Base-by-base conservation (phyloP, 768 basidiomycete genomes). In the Russula vinacea region DNA sequence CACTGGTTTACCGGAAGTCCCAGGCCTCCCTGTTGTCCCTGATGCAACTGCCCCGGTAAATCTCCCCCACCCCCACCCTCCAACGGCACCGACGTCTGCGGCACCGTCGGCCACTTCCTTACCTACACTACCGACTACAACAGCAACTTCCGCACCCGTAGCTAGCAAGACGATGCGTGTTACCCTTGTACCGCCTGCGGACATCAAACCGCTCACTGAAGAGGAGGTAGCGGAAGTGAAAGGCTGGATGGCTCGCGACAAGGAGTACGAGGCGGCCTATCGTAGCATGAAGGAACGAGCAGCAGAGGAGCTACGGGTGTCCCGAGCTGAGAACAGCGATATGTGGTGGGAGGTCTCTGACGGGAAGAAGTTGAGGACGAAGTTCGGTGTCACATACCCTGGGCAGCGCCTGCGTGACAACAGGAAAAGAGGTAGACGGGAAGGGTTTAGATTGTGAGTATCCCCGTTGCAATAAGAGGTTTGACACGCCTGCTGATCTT, bases 391-490 rank as follows among this genome's bases (percentile, higher is more conserved):
- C 39, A 68, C 81, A 24, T 85, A 83, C 76, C 83, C 84, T 44
- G 76, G 58, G 72, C 78, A 82, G 67, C 72, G 78, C 65, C 72
- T 72, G 62, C 70, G 66, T 39, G 76, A 78, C 70, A 76, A 80
- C 68, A 80, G 78, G 71, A 85, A 85, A 72, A 74, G 76, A 14
- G 80, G 82, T 24, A 82, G 78, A 70, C 78, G 88, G 56, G 88
- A 90, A 71, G 89, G 89, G 24, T 74, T 92, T 70, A 84, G 80
- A 73, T 78, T 92, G 91, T 94, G 71, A 78, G 90, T 86, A n/a
- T 52, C 35, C 24, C 51, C 47, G 54, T 59, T 40, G 63, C 37
- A 51, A 55, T 58, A 55, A 42, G 29, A 59, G 26, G 24, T 37
- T 44, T 44, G 32, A 39, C 33, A 33, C 8, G 22, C 39, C 26